Percentiles rank a stretch among this genome's conserved stretches.
Conservation (phyloP, 768 basidiomycete species). For the Boletus insuetus region DNA sequence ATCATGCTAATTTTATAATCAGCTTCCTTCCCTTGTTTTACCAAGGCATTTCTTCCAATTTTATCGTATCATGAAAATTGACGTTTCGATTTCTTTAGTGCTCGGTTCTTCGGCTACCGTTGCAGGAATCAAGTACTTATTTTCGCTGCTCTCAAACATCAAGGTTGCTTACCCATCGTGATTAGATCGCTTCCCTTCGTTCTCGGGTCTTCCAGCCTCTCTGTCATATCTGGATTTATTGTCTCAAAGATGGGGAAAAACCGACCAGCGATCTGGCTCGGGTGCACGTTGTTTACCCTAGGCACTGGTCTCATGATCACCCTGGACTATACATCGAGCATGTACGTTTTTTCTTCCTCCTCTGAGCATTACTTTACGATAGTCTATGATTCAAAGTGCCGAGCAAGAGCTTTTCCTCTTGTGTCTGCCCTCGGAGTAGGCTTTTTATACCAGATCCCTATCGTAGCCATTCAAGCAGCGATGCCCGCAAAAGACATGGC, state of each 20-base stretch:
- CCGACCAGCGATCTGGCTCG: constrained; percentile 60
- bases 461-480: constrained; percentile 75
- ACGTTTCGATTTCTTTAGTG: constrained; percentile 26
- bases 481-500: constrained; percentile 89
- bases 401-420: constrained; percentile 58
- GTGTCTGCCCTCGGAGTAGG: constrained; percentile 63
- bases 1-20: not conserved
- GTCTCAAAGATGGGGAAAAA: constrained; percentile 58
- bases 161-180: constrained; percentile 74
- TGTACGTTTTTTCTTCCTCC: constrained; percentile 25
- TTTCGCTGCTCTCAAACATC: constrained; percentile 21
- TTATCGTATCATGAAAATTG: not conserved
- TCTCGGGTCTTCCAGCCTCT: constrained; percentile 45
- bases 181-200: constrained; percentile 39
- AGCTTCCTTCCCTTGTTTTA: constrained; percentile 73
- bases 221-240: constrained; percentile 15
- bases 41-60: constrained; percentile 37
- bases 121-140: constrained; percentile 65
- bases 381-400: constrained; percentile 37
- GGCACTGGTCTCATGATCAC: constrained; percentile 73
- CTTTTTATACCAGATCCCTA: constrained; percentile 54
- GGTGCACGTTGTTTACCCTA: constrained; percentile 54
- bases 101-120: constrained; percentile 72
- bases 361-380: too few relatives aligned
- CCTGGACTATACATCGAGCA: constrained; percentile 55